Percentiles rank a stretch among this genome's conserved stretches.
Conservation (phyloP, 202 grass and related monocot species). For the Hordeum pubiflorum region DNA sequence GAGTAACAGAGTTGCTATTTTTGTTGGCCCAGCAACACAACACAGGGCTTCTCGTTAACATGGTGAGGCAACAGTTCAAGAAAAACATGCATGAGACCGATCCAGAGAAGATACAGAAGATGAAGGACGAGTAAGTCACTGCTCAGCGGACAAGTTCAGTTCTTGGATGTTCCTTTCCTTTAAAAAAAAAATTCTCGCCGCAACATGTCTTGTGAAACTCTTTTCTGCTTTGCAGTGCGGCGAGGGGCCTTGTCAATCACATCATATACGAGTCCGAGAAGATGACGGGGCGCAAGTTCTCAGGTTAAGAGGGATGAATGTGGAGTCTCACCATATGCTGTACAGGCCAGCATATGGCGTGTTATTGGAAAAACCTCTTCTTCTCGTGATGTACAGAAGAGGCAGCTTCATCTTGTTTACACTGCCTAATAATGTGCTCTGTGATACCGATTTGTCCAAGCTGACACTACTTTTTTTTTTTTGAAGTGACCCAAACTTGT, state of each 20-base stretch:
- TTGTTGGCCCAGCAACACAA: constrained; percentile 68
- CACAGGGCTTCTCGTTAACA: constrained; percentile 65
- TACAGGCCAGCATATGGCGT: no score
- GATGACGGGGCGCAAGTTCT: constrained; percentile 69
- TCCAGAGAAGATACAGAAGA: constrained; percentile 86
- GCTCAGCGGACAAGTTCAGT: neutral
- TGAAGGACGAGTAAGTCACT: constrained; percentile 81
- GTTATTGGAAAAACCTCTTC: neutral
- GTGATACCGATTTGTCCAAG: no score
- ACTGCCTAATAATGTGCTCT: no score
- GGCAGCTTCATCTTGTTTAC: neutral
- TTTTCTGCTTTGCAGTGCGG: constrained; percentile 57
- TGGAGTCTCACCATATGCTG: neutral
- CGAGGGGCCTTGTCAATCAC: constrained; percentile 95
- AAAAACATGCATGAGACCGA: constrained; percentile 89
- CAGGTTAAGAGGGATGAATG: constrained; percentile 32
- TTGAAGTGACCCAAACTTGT: no score
- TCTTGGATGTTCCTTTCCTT: neutral
- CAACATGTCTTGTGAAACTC: constrained; percentile 13
- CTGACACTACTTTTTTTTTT: no score
- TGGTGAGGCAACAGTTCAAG: constrained; percentile 94
- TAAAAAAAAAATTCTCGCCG: no score
- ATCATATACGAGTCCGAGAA: constrained; percentile 82
- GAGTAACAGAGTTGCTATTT: constrained; percentile 7
- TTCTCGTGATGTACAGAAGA: neutral